Percentiles rank a stretch among this genome's conserved stretches.
Evolutionary conservation across 108 stramenopile genomes (phyloP).

Genomic region (Nitzschia sp.): DNA sequence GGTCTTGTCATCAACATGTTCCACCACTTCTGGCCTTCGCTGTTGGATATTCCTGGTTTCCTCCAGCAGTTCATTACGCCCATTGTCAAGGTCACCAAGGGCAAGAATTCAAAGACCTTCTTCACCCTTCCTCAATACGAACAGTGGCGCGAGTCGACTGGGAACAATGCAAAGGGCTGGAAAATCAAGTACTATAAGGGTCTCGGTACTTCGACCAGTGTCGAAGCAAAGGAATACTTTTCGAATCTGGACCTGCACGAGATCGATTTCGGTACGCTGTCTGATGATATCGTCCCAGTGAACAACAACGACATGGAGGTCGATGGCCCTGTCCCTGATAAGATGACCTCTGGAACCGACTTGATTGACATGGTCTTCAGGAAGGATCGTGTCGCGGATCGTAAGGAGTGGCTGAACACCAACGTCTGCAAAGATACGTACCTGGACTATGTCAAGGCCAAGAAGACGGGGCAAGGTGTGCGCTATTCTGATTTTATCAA

Average conservation of each 20-base stretch:
- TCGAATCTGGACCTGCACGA: conserved; percentile 77
- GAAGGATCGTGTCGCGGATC: conserved; percentile 93
- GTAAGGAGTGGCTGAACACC: conserved; percentile 91
- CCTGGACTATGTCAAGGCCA: conserved; percentile 82
- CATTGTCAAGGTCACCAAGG: conserved; percentile 97
- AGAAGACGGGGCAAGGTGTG: conserved; percentile 54
- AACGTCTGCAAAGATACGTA: conserved; percentile 78
- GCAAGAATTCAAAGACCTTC: conserved; percentile 79
- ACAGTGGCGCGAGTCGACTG: conserved; percentile 84
- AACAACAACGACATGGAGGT: conserved; percentile 28
- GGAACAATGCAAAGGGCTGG: conserved; percentile 94
- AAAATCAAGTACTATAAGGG: conserved; percentile 99
- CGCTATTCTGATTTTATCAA: conserved; percentile 96
- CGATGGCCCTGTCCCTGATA: conserved; percentile 20
- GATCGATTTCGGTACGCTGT: conserved; percentile 62
- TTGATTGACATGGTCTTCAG: conserved; percentile 98
- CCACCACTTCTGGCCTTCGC: conserved; percentile 88
- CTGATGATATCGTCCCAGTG: conserved; percentile 53
- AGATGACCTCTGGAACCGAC: conserved; percentile 60
- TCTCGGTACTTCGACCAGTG: conserved; percentile 94
- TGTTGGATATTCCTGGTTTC: conserved; percentile 95
- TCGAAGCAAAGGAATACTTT: conserved; percentile 94
- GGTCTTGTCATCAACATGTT: conserved; percentile 99
- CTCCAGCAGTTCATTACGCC: conserved; percentile 99
- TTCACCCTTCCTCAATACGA: conserved; percentile 97